phyloP scores from a whole-genome alignment of 768 basidiomycete species.

The Mrakia gelida region DNA sequence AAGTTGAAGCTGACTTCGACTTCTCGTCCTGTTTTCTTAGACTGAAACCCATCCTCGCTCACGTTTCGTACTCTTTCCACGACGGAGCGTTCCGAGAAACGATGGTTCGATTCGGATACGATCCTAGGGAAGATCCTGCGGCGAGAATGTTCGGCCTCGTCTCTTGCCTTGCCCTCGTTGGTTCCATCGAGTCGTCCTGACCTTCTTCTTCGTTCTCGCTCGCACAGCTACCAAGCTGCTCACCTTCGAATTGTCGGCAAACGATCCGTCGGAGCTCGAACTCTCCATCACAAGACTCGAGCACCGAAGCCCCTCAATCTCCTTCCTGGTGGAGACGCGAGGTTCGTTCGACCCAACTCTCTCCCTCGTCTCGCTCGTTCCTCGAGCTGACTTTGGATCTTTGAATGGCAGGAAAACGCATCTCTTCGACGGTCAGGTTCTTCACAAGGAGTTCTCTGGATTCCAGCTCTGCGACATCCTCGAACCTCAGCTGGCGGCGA shows the following conservation, averaged over 20 bases:
- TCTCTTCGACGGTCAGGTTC: conserved; percentile 77
- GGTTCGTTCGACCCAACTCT: conserved; percentile 7
- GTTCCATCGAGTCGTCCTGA: not conserved
- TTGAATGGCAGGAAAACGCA: conserved; percentile 54
- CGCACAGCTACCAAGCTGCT: conserved; percentile 75
- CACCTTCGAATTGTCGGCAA: conserved; percentile 86
- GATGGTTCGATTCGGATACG: conserved; percentile 78
- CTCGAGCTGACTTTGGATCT: not conserved
- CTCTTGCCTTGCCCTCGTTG: not conserved
- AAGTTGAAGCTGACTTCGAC: not conserved
- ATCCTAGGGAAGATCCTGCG: conserved; percentile 69
- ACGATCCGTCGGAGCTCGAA: conserved; percentile 52
- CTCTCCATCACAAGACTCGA: not conserved
- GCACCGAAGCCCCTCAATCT: conserved; percentile 10
- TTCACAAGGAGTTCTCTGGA: conserved; percentile 80
- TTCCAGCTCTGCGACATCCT: conserved; percentile 91
- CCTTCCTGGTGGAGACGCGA: conserved; percentile 23
- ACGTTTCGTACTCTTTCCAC: conserved; percentile 80
- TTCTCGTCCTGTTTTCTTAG: conserved; percentile 46
- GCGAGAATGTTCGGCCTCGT: conserved; percentile 65
- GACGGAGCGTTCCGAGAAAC: conserved; percentile 95
- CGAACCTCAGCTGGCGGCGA: conserved; percentile 73
- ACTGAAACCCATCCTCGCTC: conserved; percentile 72
- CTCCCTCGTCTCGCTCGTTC: not conserved
- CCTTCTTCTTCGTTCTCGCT: not conserved